These are phyloP conservation scores for Excoecaria agallocha DNA, from an alignment of 345 rosid species.

Conservation along the genomic window DNA sequence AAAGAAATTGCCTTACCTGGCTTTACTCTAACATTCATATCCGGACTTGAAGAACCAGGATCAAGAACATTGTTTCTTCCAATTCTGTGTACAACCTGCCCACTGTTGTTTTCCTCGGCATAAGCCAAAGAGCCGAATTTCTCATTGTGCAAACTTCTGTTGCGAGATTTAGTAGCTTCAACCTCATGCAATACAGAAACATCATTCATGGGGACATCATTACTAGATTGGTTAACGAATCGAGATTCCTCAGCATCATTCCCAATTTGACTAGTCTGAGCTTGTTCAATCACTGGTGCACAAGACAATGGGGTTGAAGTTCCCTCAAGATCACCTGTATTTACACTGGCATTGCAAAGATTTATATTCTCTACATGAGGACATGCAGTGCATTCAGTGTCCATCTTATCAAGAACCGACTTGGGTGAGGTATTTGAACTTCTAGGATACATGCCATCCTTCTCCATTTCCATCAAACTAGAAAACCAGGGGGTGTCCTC, in stretches of 20 bases:
- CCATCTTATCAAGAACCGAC: slow-evolving; percentile 62
- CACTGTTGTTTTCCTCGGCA: slow-evolving; percentile 19
- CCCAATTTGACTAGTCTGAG: slow-evolving; percentile 10
- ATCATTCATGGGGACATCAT: slow-evolving; percentile 25
- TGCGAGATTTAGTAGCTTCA: slow-evolving; percentile 12
- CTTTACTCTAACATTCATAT: slow-evolving; percentile 19
- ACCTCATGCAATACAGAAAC: slow-evolving; percentile 20
- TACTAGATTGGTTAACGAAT: slow-evolving; percentile 7
- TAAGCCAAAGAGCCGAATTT: slow-evolving; percentile 10
- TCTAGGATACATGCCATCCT: slow-evolving; percentile 21
- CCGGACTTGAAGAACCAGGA: slow-evolving; percentile 28
- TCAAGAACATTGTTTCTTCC: slow-evolving; percentile 20
- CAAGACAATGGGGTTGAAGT: slow-evolving; percentile 16
- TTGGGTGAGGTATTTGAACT: slow-evolving; percentile 53
- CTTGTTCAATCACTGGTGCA: slow-evolving; percentile 17
- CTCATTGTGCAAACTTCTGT: slow-evolving; percentile 17
- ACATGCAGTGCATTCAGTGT: slow-evolving; percentile 28
- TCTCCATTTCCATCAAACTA: slow-evolving; percentile 40
- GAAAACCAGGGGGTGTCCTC: slow-evolving; percentile 74
- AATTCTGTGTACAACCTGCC: slow-evolving; percentile 19
- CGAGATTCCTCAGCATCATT: slow-evolving; percentile 15
- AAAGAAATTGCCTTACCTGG: slow-evolving; percentile 40
- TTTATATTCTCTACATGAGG: slow-evolving; percentile 20
- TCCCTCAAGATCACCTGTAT: slow-evolving; percentile 23
- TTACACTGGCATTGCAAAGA: slow-evolving; percentile 23